Percentiles rank a stretch among this genome's conserved stretches.
phyloP scores from a whole-genome alignment of 768 basidiomycete species.

The Kwoniella pini region DNA sequence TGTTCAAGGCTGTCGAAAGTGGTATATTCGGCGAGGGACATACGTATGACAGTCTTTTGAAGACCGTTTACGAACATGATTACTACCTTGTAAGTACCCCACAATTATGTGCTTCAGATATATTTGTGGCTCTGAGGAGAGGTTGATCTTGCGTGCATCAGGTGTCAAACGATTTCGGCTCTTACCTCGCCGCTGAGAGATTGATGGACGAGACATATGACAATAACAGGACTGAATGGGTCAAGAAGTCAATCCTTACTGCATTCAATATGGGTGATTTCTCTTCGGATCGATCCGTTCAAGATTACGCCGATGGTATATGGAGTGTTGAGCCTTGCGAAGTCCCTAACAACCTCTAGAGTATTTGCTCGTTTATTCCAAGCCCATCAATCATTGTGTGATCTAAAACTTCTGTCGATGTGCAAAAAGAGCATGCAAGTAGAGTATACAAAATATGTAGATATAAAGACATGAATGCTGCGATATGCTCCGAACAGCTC shows the following conservation, averaged over 20 bases:
- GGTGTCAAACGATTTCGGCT: constrained; percentile 90
- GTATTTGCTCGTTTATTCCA: neutral
- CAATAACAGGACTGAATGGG: constrained; percentile 77
- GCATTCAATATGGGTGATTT: constrained; percentile 85
- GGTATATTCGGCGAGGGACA: constrained; percentile 72
- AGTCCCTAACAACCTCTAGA: constrained; percentile 30
- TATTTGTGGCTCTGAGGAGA: neutral
- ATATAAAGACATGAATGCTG: constrained; percentile 1
- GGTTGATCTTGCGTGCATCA: constrained; percentile 7
- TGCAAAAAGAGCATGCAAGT: neutral
- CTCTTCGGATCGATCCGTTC: constrained; percentile 85
- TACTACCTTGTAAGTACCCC: constrained; percentile 48
- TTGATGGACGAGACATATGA: constrained; percentile 88
- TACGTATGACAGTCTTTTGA: constrained; percentile 73
- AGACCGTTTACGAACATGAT: constrained; percentile 44
- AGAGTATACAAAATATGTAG: neutral
- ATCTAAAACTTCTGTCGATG: no score
- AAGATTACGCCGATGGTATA: constrained; percentile 75
- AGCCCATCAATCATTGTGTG: no score
- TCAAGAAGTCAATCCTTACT: constrained; percentile 64
- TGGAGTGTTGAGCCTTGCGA: constrained; percentile 36
- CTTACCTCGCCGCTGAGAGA: constrained; percentile 77
- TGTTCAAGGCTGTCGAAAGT: constrained; percentile 71
- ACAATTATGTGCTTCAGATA: no score
- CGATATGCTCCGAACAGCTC: no score